Evolutionary conservation across 1,284 basidiomycete genomes (phyloP).

Genomic region (Trichosporon coremiiforme): DNA sequence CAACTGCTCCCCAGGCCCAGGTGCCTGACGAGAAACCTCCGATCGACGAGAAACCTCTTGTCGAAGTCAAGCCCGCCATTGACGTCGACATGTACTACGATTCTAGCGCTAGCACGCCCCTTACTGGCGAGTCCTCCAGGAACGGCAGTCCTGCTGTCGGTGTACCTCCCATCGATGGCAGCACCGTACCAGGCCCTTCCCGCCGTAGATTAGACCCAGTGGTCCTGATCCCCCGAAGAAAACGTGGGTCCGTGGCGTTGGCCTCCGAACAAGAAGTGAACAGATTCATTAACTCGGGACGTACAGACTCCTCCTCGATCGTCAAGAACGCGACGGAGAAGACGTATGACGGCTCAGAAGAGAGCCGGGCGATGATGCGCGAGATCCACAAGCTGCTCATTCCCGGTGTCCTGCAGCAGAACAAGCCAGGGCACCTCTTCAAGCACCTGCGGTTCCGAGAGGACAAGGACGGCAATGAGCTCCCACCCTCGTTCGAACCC

Average conservation of each 20-base stretch:
- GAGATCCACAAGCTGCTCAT: conserved; percentile 13
- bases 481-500: conserved; percentile 26
- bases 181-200: neutral
- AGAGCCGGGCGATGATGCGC: conserved; percentile 2
- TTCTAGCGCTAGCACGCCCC: neutral
- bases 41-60: neutral
- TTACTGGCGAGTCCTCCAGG: neutral
- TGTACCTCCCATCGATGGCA: neutral
- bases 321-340: neutral
- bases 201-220: conserved; percentile 12
- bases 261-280: neutral
- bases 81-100: conserved; percentile 14
- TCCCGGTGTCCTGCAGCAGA: conserved; percentile 17
- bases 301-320: conserved; percentile 11
- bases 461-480: conserved; percentile 20
- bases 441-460: conserved; percentile 34
- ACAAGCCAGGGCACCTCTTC: conserved; percentile 36
- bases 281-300: neutral
- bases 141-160: neutral
- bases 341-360: neutral
- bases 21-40: neutral
- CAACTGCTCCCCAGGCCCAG: neutral
- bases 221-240: conserved; percentile 11
- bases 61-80: neutral
- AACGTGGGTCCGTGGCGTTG: conserved; percentile 15